phyloP scores from a whole-genome alignment of 2,329 filamentous ascomycete genomes.

The Trichoderma semiorbis region DNA sequence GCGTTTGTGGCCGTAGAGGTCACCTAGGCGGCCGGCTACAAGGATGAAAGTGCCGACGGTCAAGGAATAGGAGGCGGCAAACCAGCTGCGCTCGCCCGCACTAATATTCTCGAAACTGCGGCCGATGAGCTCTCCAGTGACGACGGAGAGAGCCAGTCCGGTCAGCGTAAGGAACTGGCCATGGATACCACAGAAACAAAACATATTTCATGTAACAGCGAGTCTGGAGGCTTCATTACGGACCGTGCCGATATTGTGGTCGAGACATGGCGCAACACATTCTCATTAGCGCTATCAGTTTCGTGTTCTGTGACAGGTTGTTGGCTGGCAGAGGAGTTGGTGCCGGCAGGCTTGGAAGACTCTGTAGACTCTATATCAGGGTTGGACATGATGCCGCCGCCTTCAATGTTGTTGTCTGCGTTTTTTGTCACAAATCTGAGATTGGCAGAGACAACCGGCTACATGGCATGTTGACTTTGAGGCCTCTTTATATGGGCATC shows the following conservation, averaged over 20 bases:
- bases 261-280: background rate
- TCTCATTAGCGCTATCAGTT: background rate
- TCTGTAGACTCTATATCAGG: too few species aligned
- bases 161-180: background rate
- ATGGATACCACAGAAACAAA: slow-evolving; percentile 4
- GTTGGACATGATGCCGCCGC: too few species aligned
- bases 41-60: slow-evolving; percentile 49
- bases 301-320: background rate
- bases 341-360: too few species aligned
- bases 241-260: background rate
- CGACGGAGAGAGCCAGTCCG: background rate
- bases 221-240: background rate
- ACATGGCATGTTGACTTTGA: too few species aligned
- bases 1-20: slow-evolving; percentile 50
- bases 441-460: too few species aligned
- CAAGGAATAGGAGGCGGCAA: background rate
- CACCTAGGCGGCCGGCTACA: slow-evolving; percentile 49
- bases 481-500: too few species aligned
- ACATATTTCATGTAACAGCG: background rate
- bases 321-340: too few species aligned
- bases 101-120: background rate
- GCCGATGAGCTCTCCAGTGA: background rate
- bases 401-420: too few species aligned
- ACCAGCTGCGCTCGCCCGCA: background rate
- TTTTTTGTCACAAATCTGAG: too few species aligned